Evolutionary conservation across 345 rosid genomes (phyloP), one percentile per base, ranked within the genome.

Genomic region (Hibiscus trionum): DNA sequence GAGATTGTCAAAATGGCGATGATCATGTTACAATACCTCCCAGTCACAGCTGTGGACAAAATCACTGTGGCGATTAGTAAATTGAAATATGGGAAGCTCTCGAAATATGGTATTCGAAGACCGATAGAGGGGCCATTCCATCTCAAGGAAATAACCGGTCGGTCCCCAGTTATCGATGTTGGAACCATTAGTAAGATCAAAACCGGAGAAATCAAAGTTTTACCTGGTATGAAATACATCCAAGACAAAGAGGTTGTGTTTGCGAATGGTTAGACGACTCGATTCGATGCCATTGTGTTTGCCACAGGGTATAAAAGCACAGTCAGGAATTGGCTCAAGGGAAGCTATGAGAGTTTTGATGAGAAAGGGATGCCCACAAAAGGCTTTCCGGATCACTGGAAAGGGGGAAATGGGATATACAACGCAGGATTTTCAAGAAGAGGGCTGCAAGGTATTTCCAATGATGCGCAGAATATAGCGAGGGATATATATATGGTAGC

Each of bases 401-500:
- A 24, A 11, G 19, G 61, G 15, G 59, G 61, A n/a, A 68, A 83
- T 33, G 85, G 86, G 6, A 57, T 83, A 26, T 85, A 83, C n/a
- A 33, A 82, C 27, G 77, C 49, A 44, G 86, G 86, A 4, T 81
- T 81, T 58, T 67, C 78, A 11, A 79, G 79, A 74, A 72, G 47
- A 77, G 86, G 85, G 24, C 67, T 81, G 47, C 64, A 74, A 21
- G 81, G 85, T 10, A 76, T 81, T 19, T 42, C 81, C 5, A 75
- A 7, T 19, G 86, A 85, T 74, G 85, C 83, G 35, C 66, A 55
- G 4, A 75, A 56, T 10, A 66, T 79, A 66, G 83, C 86, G 8
- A 70, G 9, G 14, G 81, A 82, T 70, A 82, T 79, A 6, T n/a
- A n/a, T 17, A 1, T 6, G 8, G 7, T 15, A 0, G 19, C n/a